Base-by-base conservation (phyloP, 2,329 filamentous ascomycete species). In the Chrysoporthe austroafricana region DNA sequence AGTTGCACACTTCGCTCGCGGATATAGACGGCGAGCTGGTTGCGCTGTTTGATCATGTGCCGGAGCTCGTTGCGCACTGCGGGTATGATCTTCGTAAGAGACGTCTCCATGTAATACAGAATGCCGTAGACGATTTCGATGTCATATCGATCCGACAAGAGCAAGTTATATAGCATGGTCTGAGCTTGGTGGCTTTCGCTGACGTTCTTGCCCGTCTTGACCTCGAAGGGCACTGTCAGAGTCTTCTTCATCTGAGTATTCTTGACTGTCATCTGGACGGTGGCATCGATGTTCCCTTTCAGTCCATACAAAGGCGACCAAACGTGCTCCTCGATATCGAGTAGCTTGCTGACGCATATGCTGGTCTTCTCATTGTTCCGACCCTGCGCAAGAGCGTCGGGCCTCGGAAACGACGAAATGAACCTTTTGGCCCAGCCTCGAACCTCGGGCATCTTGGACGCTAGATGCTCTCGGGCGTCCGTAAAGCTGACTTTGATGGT, bases 281-380 rank as follows among this genome's bases (percentile, higher is more conserved):
- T 98, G 39, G 96, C 96, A 79, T 99, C 96, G 69, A 99, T 96
- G 73, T 98, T 99, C 42, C 96, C 96, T 78, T 99, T 99, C 18
- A 99, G 83, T 0, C 96, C 96, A 76, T 97, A 99, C 88, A 94
- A 95, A 0, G 96, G 96, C 7, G 95, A 98, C 96, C 96, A 99
- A 39, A 99, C 90, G 76, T 98, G 96, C 78, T 99, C 96, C 77
- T 99, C 96, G 11, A 99, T 92, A 76, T 98, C 96, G 16, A 99
- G 89, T 39, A 99, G 83, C 76, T 98, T 99, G 74, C 90, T 96
- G 72, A 99, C 90, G 72, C 92, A 94, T 86, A 98, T 90, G 67
- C 86, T 90, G 13, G 91, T 88, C 72, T 90, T 91, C 64, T 91
- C 88, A 52, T 91, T 91, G 74, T 94, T 91, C 59, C 92, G 87